Percentiles rank a stretch among this genome's conserved stretches.
These are phyloP conservation scores for Ilyonectria robusta DNA, from an alignment of 2,329 filamentous ascomycete species.

Conservation along the genomic window DNA sequence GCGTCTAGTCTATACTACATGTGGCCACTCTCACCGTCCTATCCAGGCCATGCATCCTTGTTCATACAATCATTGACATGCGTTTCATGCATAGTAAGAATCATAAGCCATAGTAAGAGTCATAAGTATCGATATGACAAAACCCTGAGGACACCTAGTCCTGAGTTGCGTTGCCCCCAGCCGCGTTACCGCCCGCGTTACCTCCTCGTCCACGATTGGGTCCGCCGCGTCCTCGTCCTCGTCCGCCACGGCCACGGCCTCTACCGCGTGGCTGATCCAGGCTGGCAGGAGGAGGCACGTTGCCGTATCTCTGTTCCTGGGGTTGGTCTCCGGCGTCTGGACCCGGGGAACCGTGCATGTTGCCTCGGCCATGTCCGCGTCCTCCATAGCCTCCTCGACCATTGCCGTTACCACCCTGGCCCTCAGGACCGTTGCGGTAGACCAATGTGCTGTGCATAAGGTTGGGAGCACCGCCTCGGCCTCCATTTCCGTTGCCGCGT, in stretches of 20 bases:
- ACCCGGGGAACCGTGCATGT: slow-evolving; percentile 39
- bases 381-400: slow-evolving; percentile 45
- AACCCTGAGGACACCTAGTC: slow-evolving; percentile 35
- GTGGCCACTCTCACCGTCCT: slow-evolving; percentile 31
- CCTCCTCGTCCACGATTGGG: slow-evolving; percentile 54
- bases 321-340: slow-evolving; percentile 37
- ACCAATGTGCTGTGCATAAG: slow-evolving; percentile 68
- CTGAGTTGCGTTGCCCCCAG: slow-evolving; percentile 37
- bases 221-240: slow-evolving; percentile 56
- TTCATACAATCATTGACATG: slow-evolving; percentile 16
- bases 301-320: slow-evolving; percentile 60
- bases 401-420: slow-evolving; percentile 50
- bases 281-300: slow-evolving; percentile 72
- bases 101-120: slow-evolving; percentile 13
- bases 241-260: slow-evolving; percentile 57
- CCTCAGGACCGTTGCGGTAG: slow-evolving; percentile 60
- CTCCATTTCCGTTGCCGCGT: slow-evolving; percentile 56
- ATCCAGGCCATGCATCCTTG: slow-evolving; percentile 22
- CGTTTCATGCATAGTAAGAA: slow-evolving; percentile 14
- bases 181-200: slow-evolving; percentile 37
- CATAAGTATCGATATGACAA: slow-evolving; percentile 17
- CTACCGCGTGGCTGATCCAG: slow-evolving; percentile 63
- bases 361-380: slow-evolving; percentile 53
- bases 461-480: slow-evolving; percentile 57
- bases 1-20: slow-evolving; percentile 42